Percentiles rank a stretch among this genome's conserved stretches.
phyloP scores from a whole-genome alignment of 225 moss, liverwort and hornwort genomes.

The Climacium dendroides region DNA sequence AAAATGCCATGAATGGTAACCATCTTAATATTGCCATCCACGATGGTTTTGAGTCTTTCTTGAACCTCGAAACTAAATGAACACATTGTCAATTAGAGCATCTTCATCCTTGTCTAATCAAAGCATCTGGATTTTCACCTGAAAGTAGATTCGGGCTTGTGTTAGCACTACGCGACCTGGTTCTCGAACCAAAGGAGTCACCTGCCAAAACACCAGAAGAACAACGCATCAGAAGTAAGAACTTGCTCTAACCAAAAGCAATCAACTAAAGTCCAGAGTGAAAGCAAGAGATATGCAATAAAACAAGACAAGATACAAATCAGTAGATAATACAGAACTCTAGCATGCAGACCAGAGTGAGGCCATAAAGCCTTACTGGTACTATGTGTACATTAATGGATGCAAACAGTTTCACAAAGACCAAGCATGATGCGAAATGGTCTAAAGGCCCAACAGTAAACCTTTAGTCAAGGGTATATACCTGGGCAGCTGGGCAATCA shows the following conservation, averaged over 20 bases:
- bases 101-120: not conserved
- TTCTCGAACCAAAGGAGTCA: slow-evolving; percentile 93
- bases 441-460: not conserved
- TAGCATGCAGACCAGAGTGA: not conserved
- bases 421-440: not conserved
- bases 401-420: not conserved
- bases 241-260: not conserved
- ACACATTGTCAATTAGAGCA: not conserved
- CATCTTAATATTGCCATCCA: not conserved
- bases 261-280: not conserved
- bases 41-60: not conserved
- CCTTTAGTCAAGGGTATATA: not conserved
- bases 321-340: not conserved
- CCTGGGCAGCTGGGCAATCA: slow-evolving; percentile 79
- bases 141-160: slow-evolving; percentile 87
- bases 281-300: not conserved
- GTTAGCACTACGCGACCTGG: slow-evolving; percentile 90
- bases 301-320: not conserved
- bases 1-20: not conserved
- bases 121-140: slow-evolving; percentile 34
- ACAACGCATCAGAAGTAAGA: not conserved
- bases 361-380: not conserved
- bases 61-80: not conserved
- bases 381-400: not conserved
- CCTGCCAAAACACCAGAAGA: slow-evolving; percentile 33